Conservation (phyloP, 139 green algal species). For the Picochlorum sp. region DNA sequence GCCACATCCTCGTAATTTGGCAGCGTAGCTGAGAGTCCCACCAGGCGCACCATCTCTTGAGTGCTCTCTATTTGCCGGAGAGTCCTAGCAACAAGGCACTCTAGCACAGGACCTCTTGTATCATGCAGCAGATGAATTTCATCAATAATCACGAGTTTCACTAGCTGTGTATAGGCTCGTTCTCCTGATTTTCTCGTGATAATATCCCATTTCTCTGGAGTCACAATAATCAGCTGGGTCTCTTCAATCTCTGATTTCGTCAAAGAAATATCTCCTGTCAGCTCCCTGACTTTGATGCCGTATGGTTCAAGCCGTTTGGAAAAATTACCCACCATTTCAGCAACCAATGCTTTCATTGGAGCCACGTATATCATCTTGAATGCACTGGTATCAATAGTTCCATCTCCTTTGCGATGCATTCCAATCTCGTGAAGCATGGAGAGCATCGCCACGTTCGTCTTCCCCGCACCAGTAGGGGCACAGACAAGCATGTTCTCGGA, state of each 20-base stretch:
- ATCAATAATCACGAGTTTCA: slow-evolving; percentile 95
- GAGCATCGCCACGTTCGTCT: slow-evolving; percentile 99
- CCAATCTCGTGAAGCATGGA: slow-evolving; percentile 86
- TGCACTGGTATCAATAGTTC: slow-evolving; percentile 66
- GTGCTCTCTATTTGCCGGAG: slow-evolving; percentile 79
- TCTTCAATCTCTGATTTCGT: slow-evolving; percentile 88
- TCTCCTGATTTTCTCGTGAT: slow-evolving; percentile 95
- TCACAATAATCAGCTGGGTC: slow-evolving; percentile 93
- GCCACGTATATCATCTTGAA: slow-evolving; percentile 99
- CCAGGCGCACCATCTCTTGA: slow-evolving; percentile 88
- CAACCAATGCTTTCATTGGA: slow-evolving; percentile 98
- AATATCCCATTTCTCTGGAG: slow-evolving; percentile 99
- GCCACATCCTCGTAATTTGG: slow-evolving; percentile 97
- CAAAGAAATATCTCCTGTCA: slow-evolving; percentile 88
- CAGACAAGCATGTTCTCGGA: slow-evolving; percentile 93
- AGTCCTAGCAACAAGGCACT: slow-evolving; percentile 89
- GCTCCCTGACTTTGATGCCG: slow-evolving; percentile 55
- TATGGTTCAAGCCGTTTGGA: slow-evolving; percentile 37
- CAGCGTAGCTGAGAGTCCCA: slow-evolving; percentile 92
- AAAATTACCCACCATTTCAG: slow-evolving; percentile 96
- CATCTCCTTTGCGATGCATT: slow-evolving; percentile 68
- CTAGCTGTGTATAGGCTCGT: slow-evolving; percentile 77
- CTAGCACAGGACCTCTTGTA: slow-evolving; percentile 85
- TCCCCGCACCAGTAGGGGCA: slow-evolving; percentile 82
- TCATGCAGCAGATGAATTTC: slow-evolving; percentile 99